Percentiles rank a stretch among this genome's conserved stretches.
These are phyloP conservation scores for Schizopora paradoxa DNA, from an alignment of 1,284 basidiomycete species.

Conservation along the genomic window DNA sequence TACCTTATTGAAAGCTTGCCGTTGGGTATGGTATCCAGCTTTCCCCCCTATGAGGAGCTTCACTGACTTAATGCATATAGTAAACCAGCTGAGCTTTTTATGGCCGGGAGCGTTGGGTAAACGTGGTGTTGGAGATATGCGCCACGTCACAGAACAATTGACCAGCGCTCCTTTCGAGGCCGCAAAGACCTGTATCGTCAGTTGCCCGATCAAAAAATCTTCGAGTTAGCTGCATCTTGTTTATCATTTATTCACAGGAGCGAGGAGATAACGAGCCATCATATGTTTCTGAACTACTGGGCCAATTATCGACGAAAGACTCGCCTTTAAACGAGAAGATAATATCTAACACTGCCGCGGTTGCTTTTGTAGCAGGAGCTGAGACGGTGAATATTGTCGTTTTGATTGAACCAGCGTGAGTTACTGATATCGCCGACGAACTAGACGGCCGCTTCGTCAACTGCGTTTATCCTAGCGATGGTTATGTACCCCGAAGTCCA, in stretches of 20 bases:
- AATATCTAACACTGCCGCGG: neutral
- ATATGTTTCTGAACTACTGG: too few species aligned
- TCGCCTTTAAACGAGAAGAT: neutral
- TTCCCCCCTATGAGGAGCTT: conserved; percentile 8
- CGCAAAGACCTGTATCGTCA: neutral
- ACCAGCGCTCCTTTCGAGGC: neutral
- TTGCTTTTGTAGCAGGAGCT: neutral
- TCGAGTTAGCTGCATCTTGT: neutral
- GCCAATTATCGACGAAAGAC: neutral
- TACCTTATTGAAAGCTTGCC: conserved; percentile 57
- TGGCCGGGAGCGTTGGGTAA: conserved; percentile 60
- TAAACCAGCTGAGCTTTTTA: conserved; percentile 57
- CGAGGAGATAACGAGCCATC: neutral
- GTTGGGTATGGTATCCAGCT: conserved; percentile 44
- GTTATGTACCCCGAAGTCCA: conserved; percentile 24
- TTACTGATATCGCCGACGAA: neutral
- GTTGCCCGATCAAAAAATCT: neutral
- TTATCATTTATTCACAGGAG: neutral
- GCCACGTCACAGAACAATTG: conserved; percentile 30
- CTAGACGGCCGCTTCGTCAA: neutral
- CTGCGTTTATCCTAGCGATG: conserved; percentile 20
- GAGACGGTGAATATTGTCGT: neutral
- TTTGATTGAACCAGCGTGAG: neutral
- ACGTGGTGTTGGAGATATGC: conserved; percentile 45
- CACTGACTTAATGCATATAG: conserved; percentile 27